Conservation (phyloP, 129 eudicot species). For the Kitagawia praeruptora region DNA sequence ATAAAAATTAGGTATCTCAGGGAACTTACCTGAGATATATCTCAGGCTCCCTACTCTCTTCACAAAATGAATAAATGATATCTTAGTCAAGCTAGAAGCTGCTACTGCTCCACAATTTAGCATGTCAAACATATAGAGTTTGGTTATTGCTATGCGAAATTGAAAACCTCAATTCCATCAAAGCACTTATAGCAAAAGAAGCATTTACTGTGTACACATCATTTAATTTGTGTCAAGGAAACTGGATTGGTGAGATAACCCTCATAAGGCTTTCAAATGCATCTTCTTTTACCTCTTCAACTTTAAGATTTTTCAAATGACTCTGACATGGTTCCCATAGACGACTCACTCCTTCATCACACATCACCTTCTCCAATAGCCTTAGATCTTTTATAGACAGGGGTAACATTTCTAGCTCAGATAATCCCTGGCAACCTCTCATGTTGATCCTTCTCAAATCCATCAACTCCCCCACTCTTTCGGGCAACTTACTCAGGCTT, state of each 20-base stretch:
- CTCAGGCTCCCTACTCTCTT: no score
- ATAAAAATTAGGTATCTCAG: no score
- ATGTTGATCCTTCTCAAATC: constrained; percentile 24
- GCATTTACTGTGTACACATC: not conserved
- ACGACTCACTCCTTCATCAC: constrained; percentile 26
- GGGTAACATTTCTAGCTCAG: constrained; percentile 25
- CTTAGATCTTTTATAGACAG: constrained; percentile 18
- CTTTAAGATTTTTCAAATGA: not conserved
- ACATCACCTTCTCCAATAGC: constrained; percentile 23
- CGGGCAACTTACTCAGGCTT: constrained; percentile 20
- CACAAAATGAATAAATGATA: no score
- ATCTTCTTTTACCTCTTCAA: constrained; percentile 3
- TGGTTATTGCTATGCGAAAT: not conserved
- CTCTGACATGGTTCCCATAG: constrained; percentile 16
- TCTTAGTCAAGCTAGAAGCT: not conserved
- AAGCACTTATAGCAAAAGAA: not conserved
- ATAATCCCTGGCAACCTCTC: constrained; percentile 31
- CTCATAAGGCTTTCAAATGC: not conserved
- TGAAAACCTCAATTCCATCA: not conserved
- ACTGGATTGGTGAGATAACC: not conserved
- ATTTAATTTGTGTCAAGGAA: not conserved
- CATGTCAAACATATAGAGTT: not conserved
- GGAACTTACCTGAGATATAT: no score
- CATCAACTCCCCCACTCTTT: constrained; percentile 16
- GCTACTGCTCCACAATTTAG: not conserved